These are phyloP conservation scores for Aegilops umbellulata DNA, from an alignment of 176 grass and related monocot genomes.

Conservation along the genomic window DNA sequence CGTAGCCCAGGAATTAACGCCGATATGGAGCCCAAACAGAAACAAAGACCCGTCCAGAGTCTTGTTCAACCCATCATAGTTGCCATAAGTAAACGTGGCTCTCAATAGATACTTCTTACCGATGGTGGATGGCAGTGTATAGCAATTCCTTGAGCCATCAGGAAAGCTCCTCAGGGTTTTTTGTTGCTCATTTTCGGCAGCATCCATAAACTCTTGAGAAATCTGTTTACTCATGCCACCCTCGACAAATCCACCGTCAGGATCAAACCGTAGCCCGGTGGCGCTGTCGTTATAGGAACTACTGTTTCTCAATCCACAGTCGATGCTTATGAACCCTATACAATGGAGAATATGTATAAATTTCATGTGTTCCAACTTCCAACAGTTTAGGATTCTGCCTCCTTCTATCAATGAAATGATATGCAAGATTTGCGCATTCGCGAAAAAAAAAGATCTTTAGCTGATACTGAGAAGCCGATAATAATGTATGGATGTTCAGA, in stretches of 20 bases:
- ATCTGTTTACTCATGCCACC: background rate
- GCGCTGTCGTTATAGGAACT: too few species aligned
- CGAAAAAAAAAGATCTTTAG: too few species aligned
- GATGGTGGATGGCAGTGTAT: background rate
- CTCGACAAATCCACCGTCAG: background rate
- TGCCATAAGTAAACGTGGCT: background rate
- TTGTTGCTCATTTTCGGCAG: background rate
- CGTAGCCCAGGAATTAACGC: background rate
- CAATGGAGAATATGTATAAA: too few species aligned
- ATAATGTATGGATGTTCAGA: background rate
- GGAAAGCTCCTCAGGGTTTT: constrained; percentile 5
- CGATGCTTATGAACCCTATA: too few species aligned
- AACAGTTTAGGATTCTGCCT: background rate
- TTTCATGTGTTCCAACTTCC: too few species aligned
- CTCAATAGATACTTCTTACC: background rate
- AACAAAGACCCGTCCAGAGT: background rate
- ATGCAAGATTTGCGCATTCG: too few species aligned
- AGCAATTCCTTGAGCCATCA: background rate
- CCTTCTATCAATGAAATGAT: too few species aligned
- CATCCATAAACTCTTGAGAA: background rate
- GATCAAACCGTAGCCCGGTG: too few species aligned
- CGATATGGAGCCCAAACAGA: background rate
- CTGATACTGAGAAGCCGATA: background rate
- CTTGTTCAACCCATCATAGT: background rate
- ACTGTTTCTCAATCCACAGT: too few species aligned